Evolutionary conservation across 306 rosid genomes (phyloP), one percentile per base, ranked within the genome.

Genomic region (Adenanthera pavonina): DNA sequence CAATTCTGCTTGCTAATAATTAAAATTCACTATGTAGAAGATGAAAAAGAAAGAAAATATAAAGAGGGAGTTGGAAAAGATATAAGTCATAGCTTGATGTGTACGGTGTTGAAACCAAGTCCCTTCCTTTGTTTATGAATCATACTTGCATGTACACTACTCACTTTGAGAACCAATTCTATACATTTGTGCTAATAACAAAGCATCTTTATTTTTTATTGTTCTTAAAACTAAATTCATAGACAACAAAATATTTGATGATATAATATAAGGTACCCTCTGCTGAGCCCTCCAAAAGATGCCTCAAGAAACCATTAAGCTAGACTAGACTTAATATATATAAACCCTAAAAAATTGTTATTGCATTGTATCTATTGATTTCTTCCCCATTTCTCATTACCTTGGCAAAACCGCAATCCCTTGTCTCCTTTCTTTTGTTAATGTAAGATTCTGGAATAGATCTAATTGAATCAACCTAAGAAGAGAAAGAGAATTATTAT

Each of bases 371-470:
- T 78, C 48, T 76, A 69, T 69, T 64, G 69, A 65, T 65, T 76
- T 73, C 46, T 43, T 25, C 77, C 81, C 83, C 85, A 77, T 82
- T 84, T 76, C 84, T 69, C 67, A 56, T 86, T 79, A 77, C 56
- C 80, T 75, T 80, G 80, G 44, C 69, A 68, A 51, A 43, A 48
- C 78, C 72, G 52, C 82, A 79, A 73, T 86, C 75, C 77, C 79
- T 83, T 82, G 46, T 40, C 53, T 30, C 34, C 34, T 38, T 36
- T 67, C 6, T 40, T 25, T 67, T 36, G 16, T 7, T 35, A 66
- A 66, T 36, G 1, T 1, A n/a, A 69, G 56, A 79, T 90, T 86
- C 92, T 80, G 56, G 78, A 11, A 66, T 8, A 77, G 82, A 86
- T 87, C 81, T 76, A 81, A 89, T 46, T 60, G 81, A 52, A 17